These are phyloP conservation scores for Myxozyma nipponensis DNA, from an alignment of 805 yeast species.

Conservation along the genomic window DNA sequence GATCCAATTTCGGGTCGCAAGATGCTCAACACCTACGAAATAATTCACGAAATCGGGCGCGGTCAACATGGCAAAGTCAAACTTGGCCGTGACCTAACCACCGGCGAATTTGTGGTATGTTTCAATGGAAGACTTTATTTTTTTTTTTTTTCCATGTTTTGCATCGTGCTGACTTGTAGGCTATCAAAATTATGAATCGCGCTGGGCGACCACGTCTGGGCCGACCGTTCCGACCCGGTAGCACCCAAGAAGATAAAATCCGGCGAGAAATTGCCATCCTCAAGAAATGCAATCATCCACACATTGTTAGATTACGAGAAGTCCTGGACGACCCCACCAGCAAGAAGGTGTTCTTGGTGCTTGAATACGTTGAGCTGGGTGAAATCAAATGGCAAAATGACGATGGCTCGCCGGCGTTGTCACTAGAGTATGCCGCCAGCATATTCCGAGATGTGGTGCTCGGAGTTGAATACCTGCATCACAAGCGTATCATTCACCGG, in stretches of 20 bases:
- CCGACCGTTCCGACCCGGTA: conserved; percentile 35
- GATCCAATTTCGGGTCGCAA: conserved; percentile 83
- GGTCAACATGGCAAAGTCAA: conserved; percentile 99
- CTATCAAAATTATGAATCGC: conserved; percentile 88
- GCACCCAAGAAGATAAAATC: conserved; percentile 66
- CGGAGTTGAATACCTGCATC: conserved; percentile 87
- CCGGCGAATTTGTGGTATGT: conserved; percentile 35
- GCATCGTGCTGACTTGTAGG: conserved; percentile 36
- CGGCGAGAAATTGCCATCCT: conserved; percentile 87
- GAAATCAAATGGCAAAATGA: conserved; percentile 76
- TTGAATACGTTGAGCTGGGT: conserved; percentile 87
- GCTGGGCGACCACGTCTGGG: conserved; percentile 54
- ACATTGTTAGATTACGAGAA: conserved; percentile 81
- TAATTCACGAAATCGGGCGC: conserved; percentile 77
- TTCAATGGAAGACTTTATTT: background rate
- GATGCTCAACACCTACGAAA: conserved; percentile 84
- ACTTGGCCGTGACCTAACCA: conserved; percentile 70
- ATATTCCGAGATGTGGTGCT: conserved; percentile 78
- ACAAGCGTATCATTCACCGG: conserved; percentile 87
- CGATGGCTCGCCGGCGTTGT: conserved; percentile 60
- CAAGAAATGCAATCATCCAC: conserved; percentile 87
- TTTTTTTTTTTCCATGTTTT: background rate
- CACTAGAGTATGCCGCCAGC: conserved; percentile 62
- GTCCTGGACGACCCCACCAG: conserved; percentile 83
- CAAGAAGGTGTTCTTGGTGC: conserved; percentile 80